Percentiles rank a stretch among this genome's conserved stretches.
Conservation (phyloP, 495 filamentous ascomycete species). For the Aspergillus olivimuriae region DNA sequence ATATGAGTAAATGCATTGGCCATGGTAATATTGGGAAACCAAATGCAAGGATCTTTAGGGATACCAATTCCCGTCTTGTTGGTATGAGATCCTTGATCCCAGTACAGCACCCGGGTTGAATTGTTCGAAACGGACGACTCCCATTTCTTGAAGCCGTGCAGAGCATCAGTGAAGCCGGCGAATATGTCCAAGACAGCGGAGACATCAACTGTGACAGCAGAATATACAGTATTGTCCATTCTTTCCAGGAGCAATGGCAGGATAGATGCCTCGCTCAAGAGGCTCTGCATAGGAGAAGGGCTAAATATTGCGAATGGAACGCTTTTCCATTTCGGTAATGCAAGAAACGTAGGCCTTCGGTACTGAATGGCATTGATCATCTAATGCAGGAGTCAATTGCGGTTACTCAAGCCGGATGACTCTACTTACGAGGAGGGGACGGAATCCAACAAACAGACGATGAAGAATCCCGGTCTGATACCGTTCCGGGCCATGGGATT, state of each 20-base stretch:
- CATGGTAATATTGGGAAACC: slow-evolving; percentile 27
- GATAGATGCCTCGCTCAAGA: slow-evolving; percentile 18
- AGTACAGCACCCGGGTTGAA: background rate
- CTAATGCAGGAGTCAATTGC: background rate
- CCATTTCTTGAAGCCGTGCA: background rate
- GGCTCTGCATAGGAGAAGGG: slow-evolving; percentile 24
- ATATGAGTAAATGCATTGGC: slow-evolving; percentile 30
- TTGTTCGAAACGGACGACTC: background rate
- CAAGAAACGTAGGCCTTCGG: slow-evolving; percentile 20
- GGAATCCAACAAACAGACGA: slow-evolving; percentile 28
- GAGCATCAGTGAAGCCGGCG: background rate
- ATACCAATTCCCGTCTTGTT: background rate
- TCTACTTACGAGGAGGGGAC: slow-evolving; percentile 23
- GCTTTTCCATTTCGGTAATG: slow-evolving; percentile 17
- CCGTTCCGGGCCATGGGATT: slow-evolving; percentile 16
- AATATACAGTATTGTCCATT: slow-evolving; percentile 3
- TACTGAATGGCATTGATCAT: slow-evolving; percentile 10
- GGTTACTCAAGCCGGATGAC: background rate
- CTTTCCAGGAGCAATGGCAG: slow-evolving; percentile 23
- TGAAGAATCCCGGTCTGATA: slow-evolving; percentile 22
- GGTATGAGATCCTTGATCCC: background rate
- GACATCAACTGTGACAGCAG: too few relatives aligned
- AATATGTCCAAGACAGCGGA: background rate
- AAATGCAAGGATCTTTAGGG: slow-evolving; percentile 6
- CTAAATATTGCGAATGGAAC: slow-evolving; percentile 20